Percentiles rank a stretch among this genome's conserved stretches.
These are phyloP conservation scores for Tremella fuciformis DNA, from an alignment of 768 basidiomycete species.

Conservation along the genomic window DNA sequence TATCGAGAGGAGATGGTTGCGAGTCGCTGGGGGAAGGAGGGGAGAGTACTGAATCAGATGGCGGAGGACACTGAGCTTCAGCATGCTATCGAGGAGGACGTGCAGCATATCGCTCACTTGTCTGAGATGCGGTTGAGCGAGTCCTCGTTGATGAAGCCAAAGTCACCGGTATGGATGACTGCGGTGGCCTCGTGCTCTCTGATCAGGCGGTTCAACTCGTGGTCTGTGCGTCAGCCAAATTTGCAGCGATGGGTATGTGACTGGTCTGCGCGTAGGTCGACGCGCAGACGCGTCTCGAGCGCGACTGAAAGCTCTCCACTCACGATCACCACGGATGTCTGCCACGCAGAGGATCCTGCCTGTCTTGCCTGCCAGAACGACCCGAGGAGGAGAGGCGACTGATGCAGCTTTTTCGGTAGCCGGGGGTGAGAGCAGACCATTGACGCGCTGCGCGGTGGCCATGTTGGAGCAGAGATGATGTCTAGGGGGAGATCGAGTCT, in stretches of 20 bases:
- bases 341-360: conserved; percentile 83
- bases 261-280: too few species aligned
- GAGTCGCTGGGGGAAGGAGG: conserved; percentile 77
- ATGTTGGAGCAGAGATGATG: conserved; percentile 3
- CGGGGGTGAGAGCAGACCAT: conserved; percentile 37
- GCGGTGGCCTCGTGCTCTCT: conserved; percentile 83
- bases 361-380: conserved; percentile 42
- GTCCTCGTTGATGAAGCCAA: conserved; percentile 87
- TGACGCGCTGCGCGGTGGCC: conserved; percentile 20
- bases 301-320: conserved; percentile 60
- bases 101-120: conserved; percentile 55
- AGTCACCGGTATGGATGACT: conserved; percentile 96
- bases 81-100: conserved; percentile 9
- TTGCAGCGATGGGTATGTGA: too few species aligned
- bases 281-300: background rate
- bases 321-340: conserved; percentile 58
- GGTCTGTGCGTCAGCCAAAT: conserved; percentile 55
- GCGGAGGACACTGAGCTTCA: conserved; percentile 65
- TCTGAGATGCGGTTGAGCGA: conserved; percentile 89
- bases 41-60: conserved; percentile 97
- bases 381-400: conserved; percentile 27
- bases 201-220: conserved; percentile 84
- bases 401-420: conserved; percentile 36
- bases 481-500: background rate
- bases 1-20: conserved; percentile 66